phyloP scores from a whole-genome alignment of 169 alveolate species.

The Plasmodium sp. region DNA sequence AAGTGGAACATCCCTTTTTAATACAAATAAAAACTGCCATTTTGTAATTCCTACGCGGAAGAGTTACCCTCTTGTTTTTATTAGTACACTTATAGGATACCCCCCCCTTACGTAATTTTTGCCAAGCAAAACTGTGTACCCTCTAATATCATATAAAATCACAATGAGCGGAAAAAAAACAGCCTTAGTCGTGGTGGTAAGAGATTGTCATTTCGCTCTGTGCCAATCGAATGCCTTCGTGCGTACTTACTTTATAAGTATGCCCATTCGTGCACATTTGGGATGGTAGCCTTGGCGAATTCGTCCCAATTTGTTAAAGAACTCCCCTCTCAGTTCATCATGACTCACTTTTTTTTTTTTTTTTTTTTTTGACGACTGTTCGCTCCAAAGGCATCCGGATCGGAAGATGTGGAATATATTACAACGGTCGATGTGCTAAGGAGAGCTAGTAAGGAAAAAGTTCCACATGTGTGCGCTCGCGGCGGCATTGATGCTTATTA shows the following conservation, averaged over 20 bases:
- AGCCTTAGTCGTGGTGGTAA: conserved; percentile 73
- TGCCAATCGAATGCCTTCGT: not conserved
- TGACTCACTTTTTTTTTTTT: not conserved
- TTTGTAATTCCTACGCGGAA: not conserved
- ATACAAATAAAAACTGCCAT: not conserved
- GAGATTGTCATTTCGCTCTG: not conserved
- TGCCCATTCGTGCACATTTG: not conserved
- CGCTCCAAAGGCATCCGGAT: conserved; percentile 75
- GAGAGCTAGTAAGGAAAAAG: conserved; percentile 80
- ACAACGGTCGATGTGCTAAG: conserved; percentile 83
- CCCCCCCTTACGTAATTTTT: not conserved
- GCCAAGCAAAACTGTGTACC: not conserved
- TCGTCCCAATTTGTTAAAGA: not conserved
- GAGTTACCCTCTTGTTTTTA: not conserved
- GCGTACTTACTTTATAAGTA: not conserved
- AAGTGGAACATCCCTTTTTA: not conserved
- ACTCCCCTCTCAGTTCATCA: not conserved
- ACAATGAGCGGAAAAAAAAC: conserved; percentile 70
- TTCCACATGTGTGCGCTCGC: conserved; percentile 16
- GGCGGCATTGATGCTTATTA: not conserved
- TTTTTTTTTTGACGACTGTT: not conserved
- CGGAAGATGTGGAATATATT: conserved; percentile 85
- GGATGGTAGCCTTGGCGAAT: not conserved
- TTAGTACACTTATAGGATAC: not conserved
- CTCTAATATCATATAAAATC: not conserved